These are phyloP conservation scores for Backusella luteola DNA, from an alignment of 192 early-diverging fungal species.

Conservation along the genomic window DNA sequence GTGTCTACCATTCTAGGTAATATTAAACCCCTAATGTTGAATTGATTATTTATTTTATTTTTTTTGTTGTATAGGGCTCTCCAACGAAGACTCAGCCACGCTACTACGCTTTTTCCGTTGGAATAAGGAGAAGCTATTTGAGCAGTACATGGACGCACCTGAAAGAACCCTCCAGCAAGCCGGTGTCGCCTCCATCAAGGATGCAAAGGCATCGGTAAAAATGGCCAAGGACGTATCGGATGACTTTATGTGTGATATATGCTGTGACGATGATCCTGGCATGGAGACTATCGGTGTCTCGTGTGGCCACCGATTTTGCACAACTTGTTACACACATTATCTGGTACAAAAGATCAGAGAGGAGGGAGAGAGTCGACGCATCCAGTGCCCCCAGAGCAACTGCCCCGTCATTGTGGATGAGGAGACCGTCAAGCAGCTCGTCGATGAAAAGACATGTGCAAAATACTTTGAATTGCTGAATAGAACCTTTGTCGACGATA, in stretches of 20 bases:
- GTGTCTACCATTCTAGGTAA: slow-evolving; percentile 72
- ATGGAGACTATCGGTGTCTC: slow-evolving; percentile 66
- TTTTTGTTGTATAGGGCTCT: slow-evolving; percentile 32
- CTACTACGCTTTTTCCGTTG: slow-evolving; percentile 78
- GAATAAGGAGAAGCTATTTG: slow-evolving; percentile 88
- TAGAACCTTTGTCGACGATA: slow-evolving; percentile 93
- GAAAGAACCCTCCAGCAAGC: slow-evolving; percentile 56
- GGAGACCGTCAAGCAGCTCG: slow-evolving; percentile 70
- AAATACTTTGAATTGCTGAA: slow-evolving; percentile 78
- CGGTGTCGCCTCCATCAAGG: slow-evolving; percentile 45
- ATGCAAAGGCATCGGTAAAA: slow-evolving; percentile 20
- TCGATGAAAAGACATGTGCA: slow-evolving; percentile 48
- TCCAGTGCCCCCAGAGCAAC: slow-evolving; percentile 77
- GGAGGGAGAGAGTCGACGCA: slow-evolving; percentile 87
- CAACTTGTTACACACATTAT: slow-evolving; percentile 84
- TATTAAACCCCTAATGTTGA: neutral
- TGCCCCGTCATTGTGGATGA: slow-evolving; percentile 87
- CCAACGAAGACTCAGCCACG: slow-evolving; percentile 70
- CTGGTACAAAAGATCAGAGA: slow-evolving; percentile 79
- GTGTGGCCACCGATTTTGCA: slow-evolving; percentile 93
- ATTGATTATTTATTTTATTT: neutral
- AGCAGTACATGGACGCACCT: slow-evolving; percentile 72
- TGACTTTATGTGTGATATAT: slow-evolving; percentile 86
- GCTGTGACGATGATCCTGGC: slow-evolving; percentile 69
- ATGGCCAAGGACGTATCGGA: slow-evolving; percentile 11